Evolutionary conservation across 2,329 filamentous ascomycete species (phyloP).

Genomic region (Fusarium staphyleae): DNA sequence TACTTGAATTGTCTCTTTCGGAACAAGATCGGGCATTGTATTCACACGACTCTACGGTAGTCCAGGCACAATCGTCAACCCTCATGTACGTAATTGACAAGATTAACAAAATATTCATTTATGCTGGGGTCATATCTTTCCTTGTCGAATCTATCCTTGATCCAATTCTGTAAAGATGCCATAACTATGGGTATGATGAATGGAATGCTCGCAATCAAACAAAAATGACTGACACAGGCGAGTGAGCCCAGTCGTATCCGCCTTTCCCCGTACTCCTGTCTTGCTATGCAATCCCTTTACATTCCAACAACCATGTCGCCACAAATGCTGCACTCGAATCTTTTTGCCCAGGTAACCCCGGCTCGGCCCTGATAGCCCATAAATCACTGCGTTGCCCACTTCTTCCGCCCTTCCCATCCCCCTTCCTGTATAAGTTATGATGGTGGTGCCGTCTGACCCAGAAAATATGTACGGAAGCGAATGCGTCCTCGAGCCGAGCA

Average conservation of each 20-base stretch:
- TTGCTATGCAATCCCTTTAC: conserved; percentile 43
- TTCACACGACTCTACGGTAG: too few species aligned
- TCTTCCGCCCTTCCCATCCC: conserved; percentile 14
- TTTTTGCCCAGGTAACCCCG: conserved; percentile 34
- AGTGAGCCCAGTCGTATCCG: conserved; percentile 28
- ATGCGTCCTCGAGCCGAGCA: too few species aligned
- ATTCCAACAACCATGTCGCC: conserved; percentile 43
- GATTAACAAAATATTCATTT: conserved; percentile 36
- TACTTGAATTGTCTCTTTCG: too few species aligned
- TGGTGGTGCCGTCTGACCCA: conserved; percentile 36
- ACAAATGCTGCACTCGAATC: conserved; percentile 37
- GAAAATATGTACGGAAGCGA: conserved; percentile 40
- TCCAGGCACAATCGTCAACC: too few species aligned
- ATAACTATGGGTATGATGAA: conserved; percentile 42
- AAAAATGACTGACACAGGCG: conserved; percentile 33
- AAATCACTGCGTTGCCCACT: conserved; percentile 29
- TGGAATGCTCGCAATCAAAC: conserved; percentile 41
- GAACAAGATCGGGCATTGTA: too few species aligned
- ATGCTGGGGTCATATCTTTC: conserved; percentile 37
- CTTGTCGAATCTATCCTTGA: conserved; percentile 40
- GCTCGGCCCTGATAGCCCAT: conserved; percentile 16
- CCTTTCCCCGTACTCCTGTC: conserved; percentile 41
- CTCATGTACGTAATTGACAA: neutral
- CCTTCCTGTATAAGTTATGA: conserved; percentile 17
- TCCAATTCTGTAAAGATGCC: conserved; percentile 41